Evolutionary conservation across 306 rosid genomes (phyloP).

Genomic region (Calophaca sinica): DNA sequence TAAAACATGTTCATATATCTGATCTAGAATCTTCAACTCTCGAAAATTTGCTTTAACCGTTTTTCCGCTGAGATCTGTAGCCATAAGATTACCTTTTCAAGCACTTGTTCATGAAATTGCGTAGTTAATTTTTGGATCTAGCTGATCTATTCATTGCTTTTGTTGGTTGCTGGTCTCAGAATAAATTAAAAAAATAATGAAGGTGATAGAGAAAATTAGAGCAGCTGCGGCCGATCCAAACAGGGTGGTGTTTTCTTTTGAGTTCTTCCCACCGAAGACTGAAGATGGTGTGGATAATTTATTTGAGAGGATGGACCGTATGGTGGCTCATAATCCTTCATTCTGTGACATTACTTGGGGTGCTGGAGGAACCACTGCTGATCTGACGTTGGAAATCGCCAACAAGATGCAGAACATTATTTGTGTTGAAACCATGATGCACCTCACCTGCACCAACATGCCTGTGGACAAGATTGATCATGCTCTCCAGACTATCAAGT

Average conservation of each 20-base stretch:
- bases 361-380: slow-evolving; percentile 95
- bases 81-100: background rate
- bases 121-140: slow-evolving; percentile 40
- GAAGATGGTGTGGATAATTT: slow-evolving; percentile 95
- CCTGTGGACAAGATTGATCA: slow-evolving; percentile 92
- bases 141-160: slow-evolving; percentile 28
- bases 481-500: slow-evolving; percentile 82
- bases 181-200: slow-evolving; percentile 52
- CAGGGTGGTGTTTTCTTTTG: slow-evolving; percentile 86
- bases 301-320: slow-evolving; percentile 94
- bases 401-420: slow-evolving; percentile 90
- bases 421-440: slow-evolving; percentile 99
- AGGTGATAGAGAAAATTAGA: slow-evolving; percentile 83
- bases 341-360: slow-evolving; percentile 99
- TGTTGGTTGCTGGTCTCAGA: slow-evolving; percentile 36
- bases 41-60: background rate
- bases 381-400: slow-evolving; percentile 87
- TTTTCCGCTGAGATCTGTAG: slow-evolving; percentile 28
- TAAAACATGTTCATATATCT: background rate
- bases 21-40: slow-evolving; percentile 19
- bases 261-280: slow-evolving; percentile 94
- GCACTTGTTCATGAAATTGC: background rate
- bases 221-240: slow-evolving; percentile 59
- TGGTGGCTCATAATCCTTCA: slow-evolving; percentile 90
- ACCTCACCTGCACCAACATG: slow-evolving; percentile 97